Evolutionary conservation across 1,139 yeast genomes (phyloP), one percentile per base, ranked within the genome.

Genomic region (Oligophagozyma castellii): DNA sequence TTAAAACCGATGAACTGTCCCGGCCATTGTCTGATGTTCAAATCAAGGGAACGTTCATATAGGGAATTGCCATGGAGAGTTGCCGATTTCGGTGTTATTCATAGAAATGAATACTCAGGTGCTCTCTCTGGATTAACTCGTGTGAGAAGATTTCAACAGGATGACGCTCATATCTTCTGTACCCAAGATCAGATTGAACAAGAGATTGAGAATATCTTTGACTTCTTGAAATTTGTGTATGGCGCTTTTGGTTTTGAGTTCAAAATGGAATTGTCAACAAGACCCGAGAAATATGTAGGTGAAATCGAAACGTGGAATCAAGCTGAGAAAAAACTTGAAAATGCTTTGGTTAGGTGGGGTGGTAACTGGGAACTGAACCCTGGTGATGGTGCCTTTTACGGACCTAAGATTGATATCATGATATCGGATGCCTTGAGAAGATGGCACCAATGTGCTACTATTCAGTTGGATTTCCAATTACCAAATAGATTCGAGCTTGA

Each of bases 1-100:
- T 70, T 89, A 41, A 89, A 89, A 56, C 96, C 98, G 43, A 89
- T 89, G 98, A 89, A 89, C 63, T 86, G 96, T 62, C 98, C 98
- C 12, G 96, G 96, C 29, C 98, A 89, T 58, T 86, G 96, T 65
- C 56, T 89, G 39, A 67, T 89, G 52, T 89, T 80, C 63, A 76
- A 77, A 49, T 60, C 84, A 31, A 73, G 89, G 53, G 93, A 81
- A 53, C 74, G 95, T 56, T 80, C 95, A 2, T 83, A 84, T 61
- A 72, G 93, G 50, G 96, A 89, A 53, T 65, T 89, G 55, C 98
- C 98, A 38, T 72, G 93, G 74, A 74, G 96, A 63, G 84, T 80
- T 56, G 92, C 95, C 40, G 98, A 89, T 57, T 84, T 89, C 55
- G 93, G 95, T 51, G 93, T 86, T 29, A 65, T 89, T 46, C 96